Conservation (phyloP, 495 filamentous ascomycete species). For the Neurospora pannonica region DNA sequence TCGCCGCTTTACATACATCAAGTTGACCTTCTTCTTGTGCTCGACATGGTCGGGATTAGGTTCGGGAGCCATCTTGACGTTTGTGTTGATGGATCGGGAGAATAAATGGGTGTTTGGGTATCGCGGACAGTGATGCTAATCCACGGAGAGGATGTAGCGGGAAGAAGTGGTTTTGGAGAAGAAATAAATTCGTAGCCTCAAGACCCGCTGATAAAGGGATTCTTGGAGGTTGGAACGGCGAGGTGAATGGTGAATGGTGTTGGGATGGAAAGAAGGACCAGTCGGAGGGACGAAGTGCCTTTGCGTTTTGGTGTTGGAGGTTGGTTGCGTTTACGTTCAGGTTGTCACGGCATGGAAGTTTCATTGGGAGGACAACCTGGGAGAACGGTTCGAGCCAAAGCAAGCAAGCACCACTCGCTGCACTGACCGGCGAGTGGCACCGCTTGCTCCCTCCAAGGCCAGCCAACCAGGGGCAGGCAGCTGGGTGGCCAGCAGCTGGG, state of each 20-base stretch:
- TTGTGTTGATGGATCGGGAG: constrained; percentile 4
- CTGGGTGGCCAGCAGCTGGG: constrained; percentile 6
- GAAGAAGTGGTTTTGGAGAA: not conserved
- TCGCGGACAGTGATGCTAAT: not conserved
- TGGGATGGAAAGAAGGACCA: not conserved
- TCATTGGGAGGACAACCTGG: not conserved
- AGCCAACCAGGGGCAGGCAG: constrained; percentile 1
- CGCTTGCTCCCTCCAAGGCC: constrained; percentile 5
- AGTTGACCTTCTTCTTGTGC: constrained; percentile 87
- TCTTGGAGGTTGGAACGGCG: not conserved
- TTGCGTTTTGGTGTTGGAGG: constrained; percentile 1
- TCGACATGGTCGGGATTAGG: constrained; percentile 49
- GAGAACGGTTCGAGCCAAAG: not conserved
- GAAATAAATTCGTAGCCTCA: not conserved
- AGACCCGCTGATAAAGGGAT: not conserved
- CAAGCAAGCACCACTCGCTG: not conserved
- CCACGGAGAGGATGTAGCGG: not conserved
- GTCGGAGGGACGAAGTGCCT: not conserved
- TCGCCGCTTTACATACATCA: constrained; percentile 54
- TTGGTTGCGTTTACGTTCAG: not conserved
- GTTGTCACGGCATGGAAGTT: not conserved
- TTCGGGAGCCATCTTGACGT: constrained; percentile 27
- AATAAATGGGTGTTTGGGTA: constrained; percentile 8
- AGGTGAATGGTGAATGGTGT: constrained; percentile 3
- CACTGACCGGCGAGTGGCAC: not conserved